Evolutionary conservation across 495 filamentous ascomycete genomes (phyloP).

Genomic region (Lasiosphaeris hirsuta): DNA sequence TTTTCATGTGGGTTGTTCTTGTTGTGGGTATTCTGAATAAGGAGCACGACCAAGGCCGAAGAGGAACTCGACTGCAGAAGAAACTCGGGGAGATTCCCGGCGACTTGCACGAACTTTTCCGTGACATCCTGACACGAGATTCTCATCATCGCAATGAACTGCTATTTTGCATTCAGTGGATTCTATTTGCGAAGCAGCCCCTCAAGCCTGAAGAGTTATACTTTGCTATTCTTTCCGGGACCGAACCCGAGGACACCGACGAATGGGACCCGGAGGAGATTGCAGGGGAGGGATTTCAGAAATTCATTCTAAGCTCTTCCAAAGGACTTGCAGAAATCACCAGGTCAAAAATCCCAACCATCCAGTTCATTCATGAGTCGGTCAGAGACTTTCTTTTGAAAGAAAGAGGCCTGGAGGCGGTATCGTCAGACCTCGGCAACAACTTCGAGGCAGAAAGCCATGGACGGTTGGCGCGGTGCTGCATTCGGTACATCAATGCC

Average conservation of each 20-base stretch:
- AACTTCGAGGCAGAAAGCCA: constrained; percentile 32
- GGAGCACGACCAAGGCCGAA: constrained; percentile 31
- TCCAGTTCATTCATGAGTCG: constrained; percentile 46
- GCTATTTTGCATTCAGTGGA: constrained; percentile 39
- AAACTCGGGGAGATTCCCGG: constrained; percentile 32
- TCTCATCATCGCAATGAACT: constrained; percentile 24
- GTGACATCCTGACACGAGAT: constrained; percentile 37
- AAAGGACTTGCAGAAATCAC: constrained; percentile 38
- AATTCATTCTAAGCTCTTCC: constrained; percentile 31
- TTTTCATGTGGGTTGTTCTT: constrained; percentile 51
- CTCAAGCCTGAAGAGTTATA: constrained; percentile 36
- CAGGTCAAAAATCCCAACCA: constrained; percentile 23
- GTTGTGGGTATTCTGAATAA: constrained; percentile 46
- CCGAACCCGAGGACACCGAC: constrained; percentile 13
- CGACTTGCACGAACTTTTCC: constrained; percentile 33
- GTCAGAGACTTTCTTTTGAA: constrained; percentile 37
- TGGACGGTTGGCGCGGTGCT: constrained; percentile 36
- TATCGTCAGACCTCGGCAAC: constrained; percentile 32
- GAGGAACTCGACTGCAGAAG: constrained; percentile 9
- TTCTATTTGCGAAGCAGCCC: constrained; percentile 35
- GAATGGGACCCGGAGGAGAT: constrained; percentile 11
- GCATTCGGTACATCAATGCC: constrained; percentile 22
- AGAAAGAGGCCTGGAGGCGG: constrained; percentile 28
- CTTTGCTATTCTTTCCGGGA: constrained; percentile 34
- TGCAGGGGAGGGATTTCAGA: constrained; percentile 11